Evolutionary conservation across 1,284 basidiomycete species (phyloP), one percentile per base, ranked within the genome.

Genomic region (Clitocybe nebularis): DNA sequence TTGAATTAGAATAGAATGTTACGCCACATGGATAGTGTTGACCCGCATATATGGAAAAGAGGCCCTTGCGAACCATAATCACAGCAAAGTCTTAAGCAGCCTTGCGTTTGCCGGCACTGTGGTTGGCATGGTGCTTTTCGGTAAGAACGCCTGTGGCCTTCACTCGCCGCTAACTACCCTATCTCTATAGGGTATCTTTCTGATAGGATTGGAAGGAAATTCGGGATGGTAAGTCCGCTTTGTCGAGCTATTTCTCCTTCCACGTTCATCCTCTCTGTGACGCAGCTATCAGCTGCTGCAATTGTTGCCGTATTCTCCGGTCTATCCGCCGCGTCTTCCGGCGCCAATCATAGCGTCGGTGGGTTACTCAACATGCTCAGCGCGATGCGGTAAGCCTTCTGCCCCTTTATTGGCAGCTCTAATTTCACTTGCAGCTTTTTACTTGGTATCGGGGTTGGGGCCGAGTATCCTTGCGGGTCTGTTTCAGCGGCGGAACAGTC

Each of bases 401-500:
- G 21, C 8, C 21, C 35, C 36, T 20, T 9, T 36, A 28, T 6
- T 29, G 36, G 14, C 24, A 16, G 30, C 21, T 23, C 11, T 26
- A n/a, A 32, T 6, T 25, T 0, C 13, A 41, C 11, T 44, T n/a
- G 4, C 47, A 85, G 82, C 21, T 88, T 92, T 69, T 62, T 93
- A 5, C 71, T 90, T 41, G 90, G 89, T 35, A 83, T 91, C 44
- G 89, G 89, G 26, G 71, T 92, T 6, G 93, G 92, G 19, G 91
- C 91, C 9, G 90, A 94, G 61, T 95, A 96, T 53, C 93, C 92
- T 5, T 88, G 85, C 47, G 93, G 93, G 5, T 88, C 84, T 2
- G 92, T 96, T n/a, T 90, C 91, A 16, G 86, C 87, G 1, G 87
- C 89, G 1, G 93, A 96, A 60, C 88, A 91, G 58, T 91, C 91